Base-by-base conservation (phyloP, 2,329 filamentous ascomycete species). In the Diaporthe ilicicola region DNA sequence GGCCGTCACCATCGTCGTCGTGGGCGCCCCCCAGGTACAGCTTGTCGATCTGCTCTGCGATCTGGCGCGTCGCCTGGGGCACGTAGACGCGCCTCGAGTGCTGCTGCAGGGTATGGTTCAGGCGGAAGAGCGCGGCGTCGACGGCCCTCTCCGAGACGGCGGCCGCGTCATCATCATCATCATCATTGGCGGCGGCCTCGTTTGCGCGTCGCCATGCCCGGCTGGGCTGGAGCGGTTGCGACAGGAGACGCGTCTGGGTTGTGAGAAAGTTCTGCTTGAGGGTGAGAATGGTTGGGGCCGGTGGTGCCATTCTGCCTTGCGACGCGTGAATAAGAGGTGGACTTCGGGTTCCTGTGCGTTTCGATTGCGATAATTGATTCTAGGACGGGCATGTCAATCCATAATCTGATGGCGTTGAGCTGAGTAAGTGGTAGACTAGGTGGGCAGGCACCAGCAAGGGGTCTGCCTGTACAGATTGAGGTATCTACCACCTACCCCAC, bases 41-140 rank as follows among this genome's bases (percentile, higher is more conserved):
- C 59, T 81, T 81, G 79, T 93, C 90, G 51, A 94, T 89, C 81
- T 94, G 92, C 82, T 93, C 91, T 2, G 92, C 91, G 22, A 94
- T 87, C 76, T 93, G 90, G 44, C 91, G 87, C 65, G 87, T 89
- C n/a, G 91, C 90, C 75, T 92, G 90, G 0, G 90, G 87, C 19
- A 90, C 87, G 78, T 93, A 93, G 6, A 90, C 89, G 69, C 90
- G 86, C 44, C 88, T 88, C 37, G 86, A 86, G 78, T 94, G 92
- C 74, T 91, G 89, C 74, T 88, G 86, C 17, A 93, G 81, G 19
- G 85, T 81, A 72, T 90, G 87, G 77, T 93, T 92, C 15, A 93
- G 82, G 50, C 85, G 85, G 74, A 83, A 82, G 5, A 91, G 78
- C 15, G 85, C 88, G 72, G 91, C 88, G 74, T 90, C 87, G 69